These are phyloP conservation scores for Kwoniella sp. DNA, from an alignment of 768 basidiomycete species.

Conservation along the genomic window DNA sequence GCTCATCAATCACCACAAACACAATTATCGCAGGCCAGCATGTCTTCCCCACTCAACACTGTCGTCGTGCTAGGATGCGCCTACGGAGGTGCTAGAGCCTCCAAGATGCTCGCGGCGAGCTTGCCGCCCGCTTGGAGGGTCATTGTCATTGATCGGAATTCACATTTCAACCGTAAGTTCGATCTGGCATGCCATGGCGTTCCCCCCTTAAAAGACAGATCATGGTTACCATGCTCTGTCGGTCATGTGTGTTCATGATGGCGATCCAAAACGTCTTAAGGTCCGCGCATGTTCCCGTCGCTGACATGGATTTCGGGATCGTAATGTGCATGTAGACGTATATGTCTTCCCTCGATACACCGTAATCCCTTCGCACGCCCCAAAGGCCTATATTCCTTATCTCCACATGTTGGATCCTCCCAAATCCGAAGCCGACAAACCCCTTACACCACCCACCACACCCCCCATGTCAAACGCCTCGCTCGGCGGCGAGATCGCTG, in stretches of 20 bases:
- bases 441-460: constrained; percentile 21
- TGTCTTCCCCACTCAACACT: constrained; percentile 27
- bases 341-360: constrained; percentile 56
- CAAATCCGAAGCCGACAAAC: constrained; percentile 1
- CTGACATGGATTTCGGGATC: background rate
- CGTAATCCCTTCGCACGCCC: constrained; percentile 46
- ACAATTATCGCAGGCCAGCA: background rate
- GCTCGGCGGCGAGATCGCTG: constrained; percentile 6
- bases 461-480: constrained; percentile 15
- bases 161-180: constrained; percentile 53
- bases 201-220: background rate
- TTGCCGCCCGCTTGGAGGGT: constrained; percentile 49
- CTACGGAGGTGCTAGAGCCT: constrained; percentile 45
- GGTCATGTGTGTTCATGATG: background rate
- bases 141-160: constrained; percentile 51
- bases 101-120: constrained; percentile 31
- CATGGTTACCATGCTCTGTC: too few relatives aligned
- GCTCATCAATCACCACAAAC: background rate
- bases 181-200: background rate
- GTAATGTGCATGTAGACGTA: constrained; percentile 37
- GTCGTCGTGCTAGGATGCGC: constrained; percentile 49
- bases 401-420: constrained; percentile 28
- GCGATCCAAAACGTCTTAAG: background rate
- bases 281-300: too few relatives aligned
- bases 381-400: constrained; percentile 54